Percentiles rank a stretch among this genome's conserved stretches.
Evolutionary conservation across 2,329 filamentous ascomycete species (phyloP).

Genomic region (Cytospora mali): DNA sequence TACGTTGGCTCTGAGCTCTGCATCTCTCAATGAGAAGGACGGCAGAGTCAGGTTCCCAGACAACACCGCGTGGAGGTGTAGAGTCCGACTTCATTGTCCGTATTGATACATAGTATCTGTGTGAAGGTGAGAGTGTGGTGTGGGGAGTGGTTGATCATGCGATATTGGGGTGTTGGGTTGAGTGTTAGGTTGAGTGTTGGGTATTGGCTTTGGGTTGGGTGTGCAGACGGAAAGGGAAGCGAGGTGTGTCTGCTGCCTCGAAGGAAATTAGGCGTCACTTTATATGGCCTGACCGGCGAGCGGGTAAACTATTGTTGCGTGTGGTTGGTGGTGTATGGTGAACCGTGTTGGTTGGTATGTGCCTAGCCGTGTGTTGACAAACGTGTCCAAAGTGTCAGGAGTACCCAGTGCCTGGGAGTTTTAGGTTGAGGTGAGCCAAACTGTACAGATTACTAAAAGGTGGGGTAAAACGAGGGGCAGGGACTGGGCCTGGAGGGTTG

Average conservation of each 20-base stretch:
- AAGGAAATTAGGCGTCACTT: not conserved
- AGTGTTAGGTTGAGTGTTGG: not conserved
- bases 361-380: not conserved
- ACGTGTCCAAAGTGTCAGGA: not conserved
- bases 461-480: not conserved
- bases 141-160: not conserved
- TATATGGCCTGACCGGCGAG: conserved; percentile 3
- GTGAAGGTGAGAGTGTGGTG: not conserved
- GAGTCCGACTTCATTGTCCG: conserved; percentile 24
- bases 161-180: not conserved
- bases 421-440: not conserved
- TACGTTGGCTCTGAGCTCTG: conserved; percentile 21
- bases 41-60: conserved; percentile 22
- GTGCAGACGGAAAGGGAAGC: not conserved
- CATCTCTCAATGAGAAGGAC: not conserved
- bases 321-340: not conserved
- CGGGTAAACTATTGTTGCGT: conserved; percentile 4
- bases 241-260: not conserved
- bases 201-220: not conserved
- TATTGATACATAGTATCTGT: not conserved
- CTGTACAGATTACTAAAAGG: not conserved
- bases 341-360: not conserved
- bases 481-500: not conserved
- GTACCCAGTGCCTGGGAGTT: too few relatives aligned
- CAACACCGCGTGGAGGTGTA: conserved; percentile 27